These are phyloP conservation scores for Larix sibirica DNA, from an alignment of 83 land plant genomes.

Conservation along the genomic window DNA sequence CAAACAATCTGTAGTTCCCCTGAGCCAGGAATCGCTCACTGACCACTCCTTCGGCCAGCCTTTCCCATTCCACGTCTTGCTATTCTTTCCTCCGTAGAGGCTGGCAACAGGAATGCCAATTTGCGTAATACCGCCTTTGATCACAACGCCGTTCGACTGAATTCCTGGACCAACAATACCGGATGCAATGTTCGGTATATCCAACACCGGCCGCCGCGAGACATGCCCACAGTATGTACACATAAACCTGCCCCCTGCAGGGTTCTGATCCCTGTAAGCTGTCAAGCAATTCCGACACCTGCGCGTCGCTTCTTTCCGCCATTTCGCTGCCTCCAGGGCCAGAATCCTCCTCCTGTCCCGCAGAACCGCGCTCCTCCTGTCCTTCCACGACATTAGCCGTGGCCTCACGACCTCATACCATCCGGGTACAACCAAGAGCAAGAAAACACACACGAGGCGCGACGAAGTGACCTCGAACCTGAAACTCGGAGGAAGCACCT, in stretches of 20 bases:
- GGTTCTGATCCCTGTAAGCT: constrained; percentile 79
- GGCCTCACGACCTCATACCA: constrained; percentile 85
- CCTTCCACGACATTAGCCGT: constrained; percentile 65
- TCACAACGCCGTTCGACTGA: constrained; percentile 22
- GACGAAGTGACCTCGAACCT: constrained; percentile 81
- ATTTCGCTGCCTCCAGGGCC: constrained; percentile 73
- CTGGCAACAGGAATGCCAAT: constrained; percentile 10
- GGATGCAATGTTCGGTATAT: constrained; percentile 46
- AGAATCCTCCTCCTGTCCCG: constrained; percentile 61
- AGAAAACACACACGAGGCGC: constrained; percentile 67
- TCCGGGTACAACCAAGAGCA: constrained; percentile 58
- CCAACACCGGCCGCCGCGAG: constrained; percentile 79
- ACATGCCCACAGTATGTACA: constrained; percentile 85
- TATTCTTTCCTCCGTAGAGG: constrained; percentile 34
- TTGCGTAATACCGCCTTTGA: constrained; percentile 37
- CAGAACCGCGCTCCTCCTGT: constrained; percentile 53
- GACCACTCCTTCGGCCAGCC: constrained; percentile 53
- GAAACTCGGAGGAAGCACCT: constrained; percentile 75
- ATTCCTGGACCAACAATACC: constrained; percentile 11
- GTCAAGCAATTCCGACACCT: constrained; percentile 77
- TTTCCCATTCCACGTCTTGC: constrained; percentile 40
- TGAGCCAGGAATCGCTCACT: constrained; percentile 42
- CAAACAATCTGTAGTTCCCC: constrained; percentile 27
- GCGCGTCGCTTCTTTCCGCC: constrained; percentile 67
- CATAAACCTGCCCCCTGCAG: constrained; percentile 79